Conservation (phyloP, 257 asterid genomes). For the Phtheirospermum japonicum region DNA sequence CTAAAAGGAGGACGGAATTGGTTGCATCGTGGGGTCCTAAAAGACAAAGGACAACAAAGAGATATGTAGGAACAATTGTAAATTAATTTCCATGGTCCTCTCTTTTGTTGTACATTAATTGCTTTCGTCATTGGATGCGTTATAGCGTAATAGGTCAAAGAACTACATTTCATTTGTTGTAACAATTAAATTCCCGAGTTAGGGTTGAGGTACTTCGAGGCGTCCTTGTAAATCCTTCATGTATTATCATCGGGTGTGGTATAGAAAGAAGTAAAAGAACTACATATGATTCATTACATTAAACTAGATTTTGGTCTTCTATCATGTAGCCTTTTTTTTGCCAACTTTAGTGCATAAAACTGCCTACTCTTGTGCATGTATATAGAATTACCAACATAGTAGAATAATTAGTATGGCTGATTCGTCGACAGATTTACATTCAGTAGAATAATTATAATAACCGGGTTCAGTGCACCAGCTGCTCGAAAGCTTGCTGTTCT, state of each 20-base stretch:
- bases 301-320: constrained; percentile 1
- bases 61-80: constrained; percentile 29
- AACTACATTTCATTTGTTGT: constrained; percentile 27
- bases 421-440: no score
- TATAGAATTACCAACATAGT: no score
- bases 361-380: no score
- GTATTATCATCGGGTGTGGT: constrained; percentile 6
- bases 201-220: not conserved
- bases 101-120: constrained; percentile 30
- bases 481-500: no score
- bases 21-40: constrained; percentile 64
- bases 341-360: not conserved
- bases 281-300: constrained; percentile 5
- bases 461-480: no score
- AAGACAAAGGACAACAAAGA: constrained; percentile 59
- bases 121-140: constrained; percentile 12
- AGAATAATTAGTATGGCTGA: no score
- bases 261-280: constrained; percentile 17
- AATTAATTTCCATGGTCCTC: constrained; percentile 21
- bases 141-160: constrained; percentile 21
- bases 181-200: constrained; percentile 10
- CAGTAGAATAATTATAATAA: no score
- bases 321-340: not conserved
- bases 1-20: constrained; percentile 26
- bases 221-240: constrained; percentile 15